Conservation (phyloP, 2,329 filamentous ascomycete genomes). For the Cercospora sp. region DNA sequence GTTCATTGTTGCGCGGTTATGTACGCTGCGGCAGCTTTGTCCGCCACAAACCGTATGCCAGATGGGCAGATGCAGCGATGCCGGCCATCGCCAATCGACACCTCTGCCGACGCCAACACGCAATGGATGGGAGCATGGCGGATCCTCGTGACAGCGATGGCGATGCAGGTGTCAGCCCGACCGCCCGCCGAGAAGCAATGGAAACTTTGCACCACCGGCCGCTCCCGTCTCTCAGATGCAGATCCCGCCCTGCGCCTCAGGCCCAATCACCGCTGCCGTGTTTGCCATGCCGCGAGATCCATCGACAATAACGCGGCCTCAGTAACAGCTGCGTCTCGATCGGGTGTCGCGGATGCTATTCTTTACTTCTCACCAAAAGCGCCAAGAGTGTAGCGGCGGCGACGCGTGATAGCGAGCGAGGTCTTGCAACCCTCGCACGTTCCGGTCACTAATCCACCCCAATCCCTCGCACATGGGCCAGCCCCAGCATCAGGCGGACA, state of each 20-base stretch:
- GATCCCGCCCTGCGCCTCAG: neutral
- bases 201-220: constrained; percentile 1
- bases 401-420: neutral
- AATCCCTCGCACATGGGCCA: constrained; percentile 12
- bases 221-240: neutral
- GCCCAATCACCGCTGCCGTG: neutral
- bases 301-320: neutral
- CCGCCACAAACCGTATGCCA: constrained; percentile 6
- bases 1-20: neutral
- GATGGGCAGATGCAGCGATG: neutral
- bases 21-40: neutral
- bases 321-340: neutral
- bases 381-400: neutral
- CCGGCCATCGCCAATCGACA: neutral
- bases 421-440: neutral
- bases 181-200: neutral
- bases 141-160: constrained; percentile 3
- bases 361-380: neutral
- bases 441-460: neutral
- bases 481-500: constrained; percentile 11
- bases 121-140: neutral
- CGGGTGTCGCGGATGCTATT: neutral
- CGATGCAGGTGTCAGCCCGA: constrained; percentile 8
- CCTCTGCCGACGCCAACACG: neutral
- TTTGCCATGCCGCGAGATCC: constrained; percentile 1